These are phyloP conservation scores for Stagonosporopsis vannaccii DNA, from an alignment of 2,329 filamentous ascomycete genomes.

Conservation along the genomic window DNA sequence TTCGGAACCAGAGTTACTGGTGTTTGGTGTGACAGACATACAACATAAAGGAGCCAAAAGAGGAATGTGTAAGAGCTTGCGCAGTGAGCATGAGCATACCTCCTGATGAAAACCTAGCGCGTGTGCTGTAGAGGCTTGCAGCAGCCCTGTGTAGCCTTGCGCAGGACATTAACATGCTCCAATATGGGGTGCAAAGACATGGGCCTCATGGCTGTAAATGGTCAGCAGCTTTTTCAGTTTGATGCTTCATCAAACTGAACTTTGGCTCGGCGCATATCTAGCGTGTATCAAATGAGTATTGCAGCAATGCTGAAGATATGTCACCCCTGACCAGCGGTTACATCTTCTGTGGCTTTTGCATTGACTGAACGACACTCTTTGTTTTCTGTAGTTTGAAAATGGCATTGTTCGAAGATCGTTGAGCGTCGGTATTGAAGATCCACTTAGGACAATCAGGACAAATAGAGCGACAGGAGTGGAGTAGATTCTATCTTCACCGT, in stretches of 20 bases:
- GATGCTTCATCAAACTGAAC: conserved; percentile 1
- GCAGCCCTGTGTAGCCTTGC: conserved; percentile 9
- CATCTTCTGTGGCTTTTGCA: too few relatives aligned
- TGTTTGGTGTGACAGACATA: neutral
- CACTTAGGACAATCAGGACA: too few relatives aligned
- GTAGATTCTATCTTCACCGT: neutral
- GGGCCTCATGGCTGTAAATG: conserved; percentile 15
- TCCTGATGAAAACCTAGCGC: conserved; percentile 7
- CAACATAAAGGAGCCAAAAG: conserved; percentile 1
- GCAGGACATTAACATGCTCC: conserved; percentile 9
- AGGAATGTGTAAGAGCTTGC: neutral
- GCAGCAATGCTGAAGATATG: too few relatives aligned
- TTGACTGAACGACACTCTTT: too few relatives aligned
- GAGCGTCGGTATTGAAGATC: too few relatives aligned
- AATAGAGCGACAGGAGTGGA: neutral
- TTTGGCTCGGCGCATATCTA: neutral
- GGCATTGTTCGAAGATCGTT: too few relatives aligned
- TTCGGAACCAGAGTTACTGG: neutral
- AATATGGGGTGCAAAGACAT: neutral
- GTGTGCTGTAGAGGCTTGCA: conserved; percentile 2
- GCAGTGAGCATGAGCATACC: conserved; percentile 1
- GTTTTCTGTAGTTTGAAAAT: too few relatives aligned
- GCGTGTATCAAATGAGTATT: too few relatives aligned
- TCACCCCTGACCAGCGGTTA: too few relatives aligned
- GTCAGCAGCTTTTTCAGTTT: neutral